Evolutionary conservation across 306 rosid genomes (phyloP), one percentile per base, ranked within the genome.

Genomic region (Lathyrus sativus): DNA sequence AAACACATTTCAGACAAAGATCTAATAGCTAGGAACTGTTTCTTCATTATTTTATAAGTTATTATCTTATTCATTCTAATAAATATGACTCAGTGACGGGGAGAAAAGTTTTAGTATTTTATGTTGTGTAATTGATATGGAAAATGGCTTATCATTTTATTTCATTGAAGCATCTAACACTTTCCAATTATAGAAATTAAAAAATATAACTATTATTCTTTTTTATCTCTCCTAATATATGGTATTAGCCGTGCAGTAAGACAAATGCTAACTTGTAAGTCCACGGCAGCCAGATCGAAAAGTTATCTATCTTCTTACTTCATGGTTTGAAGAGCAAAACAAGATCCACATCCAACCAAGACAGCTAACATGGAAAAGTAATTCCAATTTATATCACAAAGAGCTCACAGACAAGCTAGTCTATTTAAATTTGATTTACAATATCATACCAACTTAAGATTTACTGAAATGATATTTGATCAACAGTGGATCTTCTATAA

Each of bases 391-490:
- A 37, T 37, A 61, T 15, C 71, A 67, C 58, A 51, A 41, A 69
- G 33, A 33, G 31, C 29, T 51, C 43, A 57, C 7, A 67, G 58
- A 18, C 11, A 66, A 31, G 33, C 67, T 12, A 64, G 10, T 57
- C 50, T 4, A 15, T 9, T 15, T 28, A 59, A 71, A 31, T 18
- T 53, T n/a, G 48, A 11, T 56, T 67, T 28, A 46, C 37, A 51
- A 73, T 18, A 48, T 57, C 13, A 72, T 13, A 31, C 68, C 26
- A 71, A 67, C 50, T 70, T 71, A 60, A 53, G 28, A 71, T 68
- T 31, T 38, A 76, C 19, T 19, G 19, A 11, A 26, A 44, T 22
- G 31, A 67, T 41, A 59, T 55, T 57, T 31, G 44, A 72, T 41
- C 11, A 62, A 71, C 6, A 33, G 22, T 19, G 66, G 24, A 43